These are phyloP conservation scores for Leccinum obscurum DNA, from an alignment of 768 basidiomycete genomes.

Conservation along the genomic window DNA sequence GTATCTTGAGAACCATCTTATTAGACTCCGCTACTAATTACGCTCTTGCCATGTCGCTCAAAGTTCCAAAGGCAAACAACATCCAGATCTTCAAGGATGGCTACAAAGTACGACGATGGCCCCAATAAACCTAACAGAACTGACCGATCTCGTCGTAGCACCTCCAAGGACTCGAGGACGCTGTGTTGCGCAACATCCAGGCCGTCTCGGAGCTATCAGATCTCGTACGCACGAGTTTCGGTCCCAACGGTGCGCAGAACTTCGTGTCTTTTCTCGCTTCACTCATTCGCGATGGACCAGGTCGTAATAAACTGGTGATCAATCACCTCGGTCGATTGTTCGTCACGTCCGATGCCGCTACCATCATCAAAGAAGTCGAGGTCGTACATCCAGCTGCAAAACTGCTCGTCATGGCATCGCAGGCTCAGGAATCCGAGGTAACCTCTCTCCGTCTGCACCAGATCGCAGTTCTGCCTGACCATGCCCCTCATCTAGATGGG, in stretches of 20 bases:
- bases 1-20: too few relatives aligned
- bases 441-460: constrained; percentile 20
- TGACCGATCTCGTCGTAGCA: constrained; percentile 44
- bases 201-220: constrained; percentile 95
- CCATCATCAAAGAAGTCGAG: constrained; percentile 96
- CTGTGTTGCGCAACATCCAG: constrained; percentile 94
- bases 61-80: constrained; percentile 88
- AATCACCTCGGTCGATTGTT: constrained; percentile 96
- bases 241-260: constrained; percentile 77
- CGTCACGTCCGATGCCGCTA: constrained; percentile 98
- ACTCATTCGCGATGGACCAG: constrained; percentile 39
- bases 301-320: constrained; percentile 96
- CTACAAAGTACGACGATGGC: constrained; percentile 67
- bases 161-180: constrained; percentile 90
- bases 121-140: neutral
- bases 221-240: constrained; percentile 95
- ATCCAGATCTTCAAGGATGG: constrained; percentile 97
- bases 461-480: neutral
- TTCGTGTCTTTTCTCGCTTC: too few relatives aligned
- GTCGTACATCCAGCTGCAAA: constrained; percentile 99
- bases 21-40: neutral
- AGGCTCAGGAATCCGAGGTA: constrained; percentile 94
- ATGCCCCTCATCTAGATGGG: constrained; percentile 68
- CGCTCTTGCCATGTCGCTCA: constrained; percentile 70
- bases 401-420: constrained; percentile 97